Evolutionary conservation across 768 basidiomycete genomes (phyloP).

Genomic region (Antrodiella citrinella): DNA sequence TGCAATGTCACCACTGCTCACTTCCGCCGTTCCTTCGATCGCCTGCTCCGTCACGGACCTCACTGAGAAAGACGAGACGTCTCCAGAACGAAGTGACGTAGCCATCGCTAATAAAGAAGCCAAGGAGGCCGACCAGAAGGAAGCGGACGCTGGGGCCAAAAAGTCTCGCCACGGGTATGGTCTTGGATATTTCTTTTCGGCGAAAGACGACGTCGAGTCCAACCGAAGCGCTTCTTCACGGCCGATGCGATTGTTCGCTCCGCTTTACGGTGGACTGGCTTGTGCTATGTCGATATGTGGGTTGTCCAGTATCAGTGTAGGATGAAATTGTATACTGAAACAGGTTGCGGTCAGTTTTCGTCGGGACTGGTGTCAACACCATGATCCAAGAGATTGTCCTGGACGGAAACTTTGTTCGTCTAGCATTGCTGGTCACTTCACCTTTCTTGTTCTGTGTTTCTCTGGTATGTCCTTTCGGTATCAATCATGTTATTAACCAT

Average conservation of each 20-base stretch:
- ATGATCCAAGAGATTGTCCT: conserved; percentile 61
- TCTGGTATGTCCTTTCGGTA: conserved; percentile 42
- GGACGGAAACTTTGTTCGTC: conserved; percentile 58
- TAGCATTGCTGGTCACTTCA: conserved; percentile 53
- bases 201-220: conserved; percentile 43
- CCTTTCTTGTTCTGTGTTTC: conserved; percentile 75
- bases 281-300: conserved; percentile 58
- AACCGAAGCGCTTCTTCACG: conserved; percentile 22
- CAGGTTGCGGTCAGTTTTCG: no score
- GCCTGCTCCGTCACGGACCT: no score
- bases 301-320: no score
- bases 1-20: no score
- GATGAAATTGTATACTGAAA: no score
- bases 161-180: conserved; percentile 16
- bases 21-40: no score
- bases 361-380: conserved; percentile 50
- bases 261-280: conserved; percentile 65
- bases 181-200: conserved; percentile 20
- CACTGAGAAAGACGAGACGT: no score
- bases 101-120: no score
- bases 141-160: conserved; percentile 13
- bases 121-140: conserved; percentile 11
- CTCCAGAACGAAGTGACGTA: no score
- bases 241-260: conserved; percentile 54
- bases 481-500: no score